Evolutionary conservation across 352 stramenopile genomes (phyloP).

Genomic region (Saprolegnia parasitica): DNA sequence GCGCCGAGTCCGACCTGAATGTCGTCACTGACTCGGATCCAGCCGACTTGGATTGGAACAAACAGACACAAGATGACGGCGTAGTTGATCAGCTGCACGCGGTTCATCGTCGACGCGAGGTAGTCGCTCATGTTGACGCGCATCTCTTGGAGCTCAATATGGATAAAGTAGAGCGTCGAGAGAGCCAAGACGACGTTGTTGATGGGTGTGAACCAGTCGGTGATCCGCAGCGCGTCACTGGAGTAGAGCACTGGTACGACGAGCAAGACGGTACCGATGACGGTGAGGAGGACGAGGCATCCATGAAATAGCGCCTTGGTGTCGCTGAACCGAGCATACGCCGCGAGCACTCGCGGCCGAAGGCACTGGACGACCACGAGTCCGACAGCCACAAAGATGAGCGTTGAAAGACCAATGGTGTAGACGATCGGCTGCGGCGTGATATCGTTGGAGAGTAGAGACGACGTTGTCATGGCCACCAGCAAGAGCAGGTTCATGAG

Average conservation of each 20-base stretch:
- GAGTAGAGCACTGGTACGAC: no score
- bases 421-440: not conserved
- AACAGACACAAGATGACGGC: constrained; percentile 15
- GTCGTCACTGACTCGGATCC: not conserved
- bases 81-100: constrained; percentile 15
- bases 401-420: not conserved
- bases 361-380: not conserved
- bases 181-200: constrained; percentile 15
- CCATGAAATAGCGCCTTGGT: not conserved
- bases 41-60: constrained; percentile 1
- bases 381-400: not conserved
- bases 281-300: not conserved
- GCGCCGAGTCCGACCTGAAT: not conserved
- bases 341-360: not conserved
- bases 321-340: not conserved
- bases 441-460: not conserved
- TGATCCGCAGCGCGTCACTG: not conserved
- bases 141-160: constrained; percentile 16
- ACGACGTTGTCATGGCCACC: constrained; percentile 3
- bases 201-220: not conserved
- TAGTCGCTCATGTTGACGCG: not conserved
- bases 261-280: no score
- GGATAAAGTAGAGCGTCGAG: constrained; percentile 3
- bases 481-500: constrained; percentile 15
- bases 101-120: constrained; percentile 12